Base-by-base conservation (phyloP, 2,329 filamentous ascomycete genomes). In the Didymellaceae sp. region DNA sequence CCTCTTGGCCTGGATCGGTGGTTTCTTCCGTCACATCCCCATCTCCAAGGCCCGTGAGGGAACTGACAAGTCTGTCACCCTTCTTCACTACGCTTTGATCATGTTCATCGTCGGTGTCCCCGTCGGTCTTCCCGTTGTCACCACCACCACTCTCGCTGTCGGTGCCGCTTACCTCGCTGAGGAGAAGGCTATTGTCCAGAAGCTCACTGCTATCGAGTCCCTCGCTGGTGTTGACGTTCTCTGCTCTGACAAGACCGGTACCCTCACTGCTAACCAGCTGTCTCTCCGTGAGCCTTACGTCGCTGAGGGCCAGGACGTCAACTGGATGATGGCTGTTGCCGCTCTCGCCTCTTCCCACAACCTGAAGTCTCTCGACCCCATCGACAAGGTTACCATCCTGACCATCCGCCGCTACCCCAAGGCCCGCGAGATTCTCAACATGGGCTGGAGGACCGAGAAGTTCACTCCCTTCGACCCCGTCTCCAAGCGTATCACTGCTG, bases 301-400 rank as follows among this genome's bases (percentile, higher is more conserved):
- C 52, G 84, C 86, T 54, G 87, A 90, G 74, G 88, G 87, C 64
- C 84, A 89, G 69, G 87, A 90, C 74, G 84, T 90, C 73, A 88
- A 90, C 79, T 90, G 87, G 87, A 90, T 90, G 87, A 90, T 90
- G 87, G 87, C 87, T 58, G 87, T 89, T 54, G 87, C 88, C 53
- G 87, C 87, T 54, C 82, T 90, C 47, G 88, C 87, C 50, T 90
- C 87, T 43, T 90, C 87, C 56, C 87, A 90, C 80, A 90, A 90
- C 78, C 80, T 89, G 77, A 88, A 88, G 78, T 88, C 87, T 55
- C 82, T 90, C 56, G 88, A 90, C 70, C 87, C 87, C 54, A 90
- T 90, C 66, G 87, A 90, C 78, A 90, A 90, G 78, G 85, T 90
- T 65, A 90, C 86, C 46, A 87, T 90, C 63, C 79, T 90, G 51